Conservation (phyloP, 371 early-diverging fungal genomes). For the Actinomucor elegans region DNA sequence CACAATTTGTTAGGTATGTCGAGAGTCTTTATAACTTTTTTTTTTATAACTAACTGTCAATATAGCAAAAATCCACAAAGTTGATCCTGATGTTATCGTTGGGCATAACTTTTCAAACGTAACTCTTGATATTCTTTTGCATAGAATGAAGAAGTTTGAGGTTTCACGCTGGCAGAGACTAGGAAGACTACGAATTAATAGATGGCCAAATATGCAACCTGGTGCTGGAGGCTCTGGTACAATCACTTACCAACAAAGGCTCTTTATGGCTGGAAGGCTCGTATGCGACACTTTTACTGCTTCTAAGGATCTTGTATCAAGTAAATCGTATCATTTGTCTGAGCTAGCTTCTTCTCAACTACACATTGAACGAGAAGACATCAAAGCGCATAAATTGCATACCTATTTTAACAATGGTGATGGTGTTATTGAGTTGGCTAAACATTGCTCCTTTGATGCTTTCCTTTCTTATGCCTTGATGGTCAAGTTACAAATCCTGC, state of each 20-base stretch:
- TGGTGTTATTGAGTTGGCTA: conserved; percentile 59
- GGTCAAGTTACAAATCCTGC: conserved; percentile 80
- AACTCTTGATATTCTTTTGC: conserved; percentile 88
- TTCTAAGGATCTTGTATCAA: conserved; percentile 77
- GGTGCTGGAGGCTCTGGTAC: conserved; percentile 70
- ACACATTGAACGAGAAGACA: conserved; percentile 66
- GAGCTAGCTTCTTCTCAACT: conserved; percentile 71
- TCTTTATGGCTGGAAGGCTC: conserved; percentile 76
- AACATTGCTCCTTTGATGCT: conserved; percentile 78
- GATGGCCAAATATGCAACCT: conserved; percentile 71
- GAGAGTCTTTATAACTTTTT: too few species aligned
- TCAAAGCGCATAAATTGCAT: conserved; percentile 69
- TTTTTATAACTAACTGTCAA: not conserved
- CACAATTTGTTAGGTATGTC: conserved; percentile 59
- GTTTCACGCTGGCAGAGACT: conserved; percentile 46
- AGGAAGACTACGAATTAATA: conserved; percentile 1
- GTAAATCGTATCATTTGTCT: conserved; percentile 80
- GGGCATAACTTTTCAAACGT: conserved; percentile 96
- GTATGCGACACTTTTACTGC: conserved; percentile 91
- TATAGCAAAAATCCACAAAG: conserved; percentile 63
- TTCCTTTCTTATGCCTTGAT: conserved; percentile 70
- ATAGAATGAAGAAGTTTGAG: conserved; percentile 85
- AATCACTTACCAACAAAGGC: conserved; percentile 49
- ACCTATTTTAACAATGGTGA: conserved; percentile 59
- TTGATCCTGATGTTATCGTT: conserved; percentile 94